Base-by-base conservation (phyloP, 2,329 filamentous ascomycete species). In the Emydomyces testavorans region DNA sequence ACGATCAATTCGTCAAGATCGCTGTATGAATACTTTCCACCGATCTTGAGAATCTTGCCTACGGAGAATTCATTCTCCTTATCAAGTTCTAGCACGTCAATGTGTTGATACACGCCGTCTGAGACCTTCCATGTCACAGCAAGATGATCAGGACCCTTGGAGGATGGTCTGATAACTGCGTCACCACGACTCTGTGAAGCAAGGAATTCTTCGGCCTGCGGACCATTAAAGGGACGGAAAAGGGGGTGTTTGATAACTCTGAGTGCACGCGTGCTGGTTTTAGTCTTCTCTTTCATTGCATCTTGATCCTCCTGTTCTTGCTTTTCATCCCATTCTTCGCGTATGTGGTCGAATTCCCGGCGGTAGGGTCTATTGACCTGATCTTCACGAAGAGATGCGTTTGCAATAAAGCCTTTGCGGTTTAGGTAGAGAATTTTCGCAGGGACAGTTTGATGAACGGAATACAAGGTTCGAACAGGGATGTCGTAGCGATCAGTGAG, bases 111-210 rank as follows among this genome's bases (percentile, higher is more conserved):
- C n/a, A 96, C 81, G 51, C 84, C 83, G 63, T 96, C 88, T 1
- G 87, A 83, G 11, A 98, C 89, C 71, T 98, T 98, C 92, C 92
- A 98, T 0, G 92, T 98, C 39, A 98, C 80, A 6, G 90, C 88
- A 48, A 98, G 74, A 70, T 98, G 92, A 64, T 98, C 92, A 50
- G 87, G 84, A 37, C 92, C 92, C 65, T 94, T 94, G 23, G 88
- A 94, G 0, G 88, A 95, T 2, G 92, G 90, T 37, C 92, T 83
- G 60, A 98, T 95, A 52, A 98, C 87, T 48, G 93, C 83, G 64
- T 96, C 92, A 41, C 92, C 92, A 5, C 82, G 75, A 44, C 83
- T 78, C 63, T 93, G 86, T 11, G 84, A 85, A 35, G 88, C 88
- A 26, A 98, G 76, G 63, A 83, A 96, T 64, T 96, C 87, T 66